Evolutionary conservation across 768 basidiomycete species (phyloP), one percentile per base, ranked within the genome.

Genomic region (Tubosaeta sp.): DNA sequence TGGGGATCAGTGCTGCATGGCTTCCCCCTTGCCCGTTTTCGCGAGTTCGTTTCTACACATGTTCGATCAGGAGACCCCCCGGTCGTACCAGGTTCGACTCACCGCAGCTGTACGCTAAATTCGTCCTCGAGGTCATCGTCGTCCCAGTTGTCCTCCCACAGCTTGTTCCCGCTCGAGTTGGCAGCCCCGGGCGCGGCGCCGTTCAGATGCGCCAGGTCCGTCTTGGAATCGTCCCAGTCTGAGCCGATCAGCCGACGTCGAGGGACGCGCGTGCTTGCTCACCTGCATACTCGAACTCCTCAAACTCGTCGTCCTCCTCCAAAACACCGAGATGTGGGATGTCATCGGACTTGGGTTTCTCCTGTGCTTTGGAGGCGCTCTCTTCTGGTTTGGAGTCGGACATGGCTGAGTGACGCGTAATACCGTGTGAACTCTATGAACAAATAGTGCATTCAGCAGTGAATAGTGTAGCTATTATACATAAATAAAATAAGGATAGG

Each of bases 91-190:
- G n/a, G n/a, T n/a, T n/a, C n/a, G 2, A 55, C 88, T 59, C 65
- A 94, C 96, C 96, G 83, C 59, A 99, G 74, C 71, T 96, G 93
- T 46, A 90, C 84, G 61, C 91, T 94, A 66, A 99, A 99, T 58
- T 96, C 93, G 60, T 97, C 94, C 67, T 95, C 95, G 54, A 96
- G 85, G 70, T 98, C 95, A 71, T 99, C 96, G 61, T 99, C 96
- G 63, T 99, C 96, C 96, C 96, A 99, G 67, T 97, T 97, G 60
- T 98, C 96, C 75, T 99, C 96, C 96, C 96, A 99, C 11, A 99
- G 74, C 63, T 93, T 90, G 69, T 96, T 86, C 16, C 89, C 88
- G 36, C 86, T 86, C 30, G 86, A 86, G 60, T 83, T 85, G 3
- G 86, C 89, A 12, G 77, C 82, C 4, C 87, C 87, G 3, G 87